Base-by-base conservation (phyloP, 805 yeast species). In the Pichia kluyveri region DNA sequence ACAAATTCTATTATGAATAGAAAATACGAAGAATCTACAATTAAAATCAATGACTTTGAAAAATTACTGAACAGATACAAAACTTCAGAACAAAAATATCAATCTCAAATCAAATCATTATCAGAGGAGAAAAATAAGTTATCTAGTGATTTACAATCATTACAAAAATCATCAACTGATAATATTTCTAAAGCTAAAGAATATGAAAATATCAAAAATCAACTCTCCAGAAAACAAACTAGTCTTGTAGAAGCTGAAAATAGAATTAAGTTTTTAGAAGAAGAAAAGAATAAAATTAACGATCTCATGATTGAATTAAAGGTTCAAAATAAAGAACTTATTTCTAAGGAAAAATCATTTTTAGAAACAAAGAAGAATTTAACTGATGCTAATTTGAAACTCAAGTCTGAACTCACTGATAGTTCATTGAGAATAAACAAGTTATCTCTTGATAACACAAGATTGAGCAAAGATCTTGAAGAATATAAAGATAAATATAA, bases 121-220 rank as follows among this genome's bases (percentile, higher is more conserved):
- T 60, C 56, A 5, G 65, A 62, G 30, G 80, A 77, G 46, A 73
- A 69, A 42, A 62, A 49, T 14, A 34, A 41, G 1, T 36, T 59
- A 42, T 47, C 56, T 11, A 62, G 61, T 8, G 77, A 73, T n/a
- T 57, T 72, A n/a, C 62, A 59, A 8, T 9, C 10, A 7, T 8
- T 17, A 37, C 38, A 37, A 18, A 71, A 67, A 18, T 60, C 71
- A n/a, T 58, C 54, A 30, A 59, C 67, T 44, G 63, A 63, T 30
- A 80, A 73, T 32, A 66, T 74, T 8, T 67, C 77, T 7, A 58
- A 81, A 77, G 51, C 59, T 77, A 28, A 72, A 76, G 0, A 69
- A 77, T 4, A 58, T 72, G 27, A 70, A 70, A 46, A 59, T 76
- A 17, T 37, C 4, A 37, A 37, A 18, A 17, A 7, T 0, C 68